A percentile compares a stretch with the other conserved stretches of the same genome.
Conservation (phyloP, 1,139 yeast genomes). For the Arxiozyma slooffiae region DNA sequence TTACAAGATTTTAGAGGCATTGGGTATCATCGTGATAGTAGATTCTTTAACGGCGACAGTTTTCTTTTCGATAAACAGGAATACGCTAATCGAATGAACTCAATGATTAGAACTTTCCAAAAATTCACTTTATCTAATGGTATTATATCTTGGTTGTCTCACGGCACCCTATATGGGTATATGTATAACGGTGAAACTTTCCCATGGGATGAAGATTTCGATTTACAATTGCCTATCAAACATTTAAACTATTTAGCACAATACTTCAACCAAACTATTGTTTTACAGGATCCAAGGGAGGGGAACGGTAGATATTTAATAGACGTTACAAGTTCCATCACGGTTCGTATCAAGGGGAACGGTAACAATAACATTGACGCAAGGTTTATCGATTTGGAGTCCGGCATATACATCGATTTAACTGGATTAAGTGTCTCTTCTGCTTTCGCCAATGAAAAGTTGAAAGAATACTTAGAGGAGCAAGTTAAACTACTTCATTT, state of each 20-base stretch:
- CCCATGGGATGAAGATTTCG: slow-evolving; percentile 69
- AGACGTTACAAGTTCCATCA: slow-evolving; percentile 44
- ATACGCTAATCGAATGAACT: slow-evolving; percentile 41
- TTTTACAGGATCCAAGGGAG: slow-evolving; percentile 53
- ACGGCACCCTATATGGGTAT: slow-evolving; percentile 64
- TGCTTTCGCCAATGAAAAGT: slow-evolving; percentile 6
- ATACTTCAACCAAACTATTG: slow-evolving; percentile 44
- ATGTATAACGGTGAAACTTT: slow-evolving; percentile 55
- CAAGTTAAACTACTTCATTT: background rate
- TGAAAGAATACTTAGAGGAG: slow-evolving; percentile 1
- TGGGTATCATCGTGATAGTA: slow-evolving; percentile 61
- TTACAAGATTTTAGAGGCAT: slow-evolving; percentile 1
- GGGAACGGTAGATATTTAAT: slow-evolving; percentile 52
- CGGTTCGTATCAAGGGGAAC: slow-evolving; percentile 35
- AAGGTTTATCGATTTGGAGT: slow-evolving; percentile 63
- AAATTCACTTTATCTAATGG: slow-evolving; percentile 46
- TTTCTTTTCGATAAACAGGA: slow-evolving; percentile 28
- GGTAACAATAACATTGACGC: slow-evolving; percentile 69
- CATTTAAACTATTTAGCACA: slow-evolving; percentile 44
- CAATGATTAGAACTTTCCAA: slow-evolving; percentile 49
- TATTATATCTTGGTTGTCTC: slow-evolving; percentile 52
- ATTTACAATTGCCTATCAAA: slow-evolving; percentile 56
- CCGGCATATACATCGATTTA: slow-evolving; percentile 67
- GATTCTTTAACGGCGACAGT: slow-evolving; percentile 53
- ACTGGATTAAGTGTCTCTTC: slow-evolving; percentile 41